phyloP scores from a whole-genome alignment of 2,329 filamentous ascomycete species.

The Catunica adiposa region DNA sequence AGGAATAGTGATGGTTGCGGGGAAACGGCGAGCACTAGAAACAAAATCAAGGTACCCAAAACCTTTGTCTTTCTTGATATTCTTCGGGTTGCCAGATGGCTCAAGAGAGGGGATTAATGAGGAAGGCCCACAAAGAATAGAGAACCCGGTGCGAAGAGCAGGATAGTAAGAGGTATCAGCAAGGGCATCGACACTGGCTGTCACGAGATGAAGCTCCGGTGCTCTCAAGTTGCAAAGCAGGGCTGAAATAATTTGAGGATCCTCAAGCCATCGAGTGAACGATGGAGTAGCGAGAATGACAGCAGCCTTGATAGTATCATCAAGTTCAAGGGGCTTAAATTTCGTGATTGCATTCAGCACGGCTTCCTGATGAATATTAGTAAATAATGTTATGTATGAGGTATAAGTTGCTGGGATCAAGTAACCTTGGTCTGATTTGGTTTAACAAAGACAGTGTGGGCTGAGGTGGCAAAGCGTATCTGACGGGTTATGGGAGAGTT shows the following conservation, averaged over 20 bases:
- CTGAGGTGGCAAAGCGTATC: neutral
- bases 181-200: constrained; percentile 40
- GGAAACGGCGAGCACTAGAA: neutral
- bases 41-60: constrained; percentile 11
- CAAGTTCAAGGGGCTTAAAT: neutral
- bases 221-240: constrained; percentile 14
- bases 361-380: constrained; percentile 3
- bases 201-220: constrained; percentile 30
- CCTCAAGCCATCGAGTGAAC: constrained; percentile 32
- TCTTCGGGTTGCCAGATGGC: neutral
- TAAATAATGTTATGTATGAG: too few relatives aligned
- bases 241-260: constrained; percentile 25
- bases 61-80: neutral
- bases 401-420: too few relatives aligned
- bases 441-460: neutral
- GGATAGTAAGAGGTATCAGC: constrained; percentile 19
- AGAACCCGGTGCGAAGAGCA: constrained; percentile 10
- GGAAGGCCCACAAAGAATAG: constrained; percentile 9
- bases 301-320: neutral
- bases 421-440: neutral
- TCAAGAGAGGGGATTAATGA: neutral
- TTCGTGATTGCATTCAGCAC: neutral
- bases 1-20: constrained; percentile 36
- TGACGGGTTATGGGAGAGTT: neutral
- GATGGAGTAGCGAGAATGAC: constrained; percentile 34